Evolutionary conservation across 371 early-diverging fungal species (phyloP).

Genomic region (Apophysomyces trapeziformis): DNA sequence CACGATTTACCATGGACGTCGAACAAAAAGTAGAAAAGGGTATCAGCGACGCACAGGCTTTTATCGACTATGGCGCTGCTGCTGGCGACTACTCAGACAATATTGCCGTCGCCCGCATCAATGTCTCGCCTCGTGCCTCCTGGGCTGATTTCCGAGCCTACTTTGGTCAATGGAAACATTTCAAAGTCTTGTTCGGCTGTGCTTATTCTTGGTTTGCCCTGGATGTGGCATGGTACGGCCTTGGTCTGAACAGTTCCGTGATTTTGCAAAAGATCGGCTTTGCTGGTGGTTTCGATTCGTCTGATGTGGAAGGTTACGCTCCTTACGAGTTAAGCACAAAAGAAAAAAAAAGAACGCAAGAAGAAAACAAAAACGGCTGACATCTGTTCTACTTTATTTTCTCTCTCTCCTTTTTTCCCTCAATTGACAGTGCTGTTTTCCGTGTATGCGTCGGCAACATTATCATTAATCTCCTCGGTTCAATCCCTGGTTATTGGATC

Average conservation of each 20-base stretch:
- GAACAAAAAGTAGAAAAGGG: constrained; percentile 67
- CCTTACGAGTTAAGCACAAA: constrained; percentile 34
- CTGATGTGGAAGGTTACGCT: no score
- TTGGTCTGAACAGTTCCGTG: constrained; percentile 79
- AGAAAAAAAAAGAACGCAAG: background rate
- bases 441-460: constrained; percentile 70
- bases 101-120: constrained; percentile 25
- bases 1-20: constrained; percentile 81
- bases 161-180: constrained; percentile 63
- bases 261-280: constrained; percentile 73
- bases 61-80: constrained; percentile 37
- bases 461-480: constrained; percentile 81
- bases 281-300: constrained; percentile 46
- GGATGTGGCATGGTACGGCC: constrained; percentile 89
- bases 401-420: no score
- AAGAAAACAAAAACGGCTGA: no score
- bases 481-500: constrained; percentile 88
- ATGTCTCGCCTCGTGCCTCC: constrained; percentile 42
- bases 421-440: constrained; percentile 51
- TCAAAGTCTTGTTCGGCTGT: constrained; percentile 60
- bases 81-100: constrained; percentile 40
- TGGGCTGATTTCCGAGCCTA: constrained; percentile 62
- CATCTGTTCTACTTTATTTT: no score
- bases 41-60: constrained; percentile 53
- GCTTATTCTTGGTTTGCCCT: constrained; percentile 77